Evolutionary conservation across 2,329 filamentous ascomycete species (phyloP).

Genomic region (Ceratocystis variospora): DNA sequence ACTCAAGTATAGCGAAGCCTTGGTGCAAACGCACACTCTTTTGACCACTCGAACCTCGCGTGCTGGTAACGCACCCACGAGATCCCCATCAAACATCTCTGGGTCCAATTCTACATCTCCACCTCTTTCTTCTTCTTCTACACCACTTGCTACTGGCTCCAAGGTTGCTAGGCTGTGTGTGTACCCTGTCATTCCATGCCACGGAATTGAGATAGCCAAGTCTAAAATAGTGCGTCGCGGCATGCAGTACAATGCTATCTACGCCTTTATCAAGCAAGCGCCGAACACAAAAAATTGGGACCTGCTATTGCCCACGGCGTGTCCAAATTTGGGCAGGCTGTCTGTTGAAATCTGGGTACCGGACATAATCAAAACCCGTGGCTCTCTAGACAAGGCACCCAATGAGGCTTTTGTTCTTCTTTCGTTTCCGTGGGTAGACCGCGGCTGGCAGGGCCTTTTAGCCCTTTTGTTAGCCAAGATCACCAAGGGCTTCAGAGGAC

Average conservation of each 20-base stretch:
- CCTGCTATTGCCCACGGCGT: constrained; percentile 9
- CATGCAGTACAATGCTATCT: constrained; percentile 67
- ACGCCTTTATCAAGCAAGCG: constrained; percentile 60
- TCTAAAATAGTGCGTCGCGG: constrained; percentile 54
- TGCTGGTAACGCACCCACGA: constrained; percentile 13
- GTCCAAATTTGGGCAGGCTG: constrained; percentile 47
- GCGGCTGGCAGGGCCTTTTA: constrained; percentile 30
- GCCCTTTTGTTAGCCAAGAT: constrained; percentile 41
- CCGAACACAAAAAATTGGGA: constrained; percentile 25
- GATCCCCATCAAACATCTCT: neutral
- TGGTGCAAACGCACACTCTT: constrained; percentile 40
- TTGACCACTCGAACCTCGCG: constrained; percentile 23
- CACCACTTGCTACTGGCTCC: constrained; percentile 29
- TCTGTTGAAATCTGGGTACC: constrained; percentile 55
- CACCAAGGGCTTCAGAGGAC: constrained; percentile 33
- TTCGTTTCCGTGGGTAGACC: constrained; percentile 48
- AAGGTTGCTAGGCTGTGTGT: constrained; percentile 48
- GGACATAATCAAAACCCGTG: constrained; percentile 42
- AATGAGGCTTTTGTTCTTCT: constrained; percentile 47
- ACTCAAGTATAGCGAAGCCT: constrained; percentile 38
- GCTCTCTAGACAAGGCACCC: constrained; percentile 30
- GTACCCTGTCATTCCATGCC: constrained; percentile 75
- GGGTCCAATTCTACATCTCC: neutral
- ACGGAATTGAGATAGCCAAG: constrained; percentile 55
- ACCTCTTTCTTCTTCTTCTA: neutral